A percentile compares a stretch with the other conserved stretches of the same genome.
phyloP scores from a whole-genome alignment of 106 monocot species.

The Hemerocallis citrina region DNA sequence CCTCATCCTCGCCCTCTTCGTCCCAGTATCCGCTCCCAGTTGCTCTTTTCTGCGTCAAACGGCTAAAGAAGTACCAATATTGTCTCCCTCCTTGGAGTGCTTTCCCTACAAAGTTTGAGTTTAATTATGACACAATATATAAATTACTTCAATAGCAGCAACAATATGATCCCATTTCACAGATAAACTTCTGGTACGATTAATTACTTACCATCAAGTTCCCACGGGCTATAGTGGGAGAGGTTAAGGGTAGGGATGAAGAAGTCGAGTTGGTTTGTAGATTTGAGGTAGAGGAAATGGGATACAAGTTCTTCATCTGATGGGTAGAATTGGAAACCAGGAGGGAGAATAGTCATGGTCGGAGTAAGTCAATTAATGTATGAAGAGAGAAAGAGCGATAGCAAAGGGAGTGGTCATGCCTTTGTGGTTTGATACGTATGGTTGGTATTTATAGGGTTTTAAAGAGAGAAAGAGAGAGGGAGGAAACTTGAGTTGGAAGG shows the following conservation, averaged over 20 bases:
- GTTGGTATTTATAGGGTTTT: not conserved
- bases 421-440: not conserved
- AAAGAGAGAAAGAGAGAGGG: too few relatives aligned
- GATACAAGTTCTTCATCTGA: slow-evolving; percentile 52
- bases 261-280: slow-evolving; percentile 22
- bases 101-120: slow-evolving; percentile 20
- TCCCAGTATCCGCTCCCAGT: slow-evolving; percentile 32
- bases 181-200: too few relatives aligned
- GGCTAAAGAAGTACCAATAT: slow-evolving; percentile 49
- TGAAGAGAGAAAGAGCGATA: not conserved
- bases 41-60: not conserved
- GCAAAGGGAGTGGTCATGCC: too few relatives aligned
- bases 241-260: slow-evolving; percentile 41
- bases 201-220: slow-evolving; percentile 29
- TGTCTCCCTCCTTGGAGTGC: slow-evolving; percentile 31
- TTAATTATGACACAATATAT: too few relatives aligned
- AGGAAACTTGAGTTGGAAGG: not conserved
- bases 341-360: slow-evolving; percentile 26
- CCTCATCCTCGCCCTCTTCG: slow-evolving; percentile 12
- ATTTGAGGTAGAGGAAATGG: slow-evolving; percentile 43
- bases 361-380: too few relatives aligned
- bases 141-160: too few relatives aligned
- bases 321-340: slow-evolving; percentile 52
- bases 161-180: too few relatives aligned
- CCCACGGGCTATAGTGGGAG: slow-evolving; percentile 30